Conservation (phyloP, 345 rosid genomes). For the Populus simonii region DNA sequence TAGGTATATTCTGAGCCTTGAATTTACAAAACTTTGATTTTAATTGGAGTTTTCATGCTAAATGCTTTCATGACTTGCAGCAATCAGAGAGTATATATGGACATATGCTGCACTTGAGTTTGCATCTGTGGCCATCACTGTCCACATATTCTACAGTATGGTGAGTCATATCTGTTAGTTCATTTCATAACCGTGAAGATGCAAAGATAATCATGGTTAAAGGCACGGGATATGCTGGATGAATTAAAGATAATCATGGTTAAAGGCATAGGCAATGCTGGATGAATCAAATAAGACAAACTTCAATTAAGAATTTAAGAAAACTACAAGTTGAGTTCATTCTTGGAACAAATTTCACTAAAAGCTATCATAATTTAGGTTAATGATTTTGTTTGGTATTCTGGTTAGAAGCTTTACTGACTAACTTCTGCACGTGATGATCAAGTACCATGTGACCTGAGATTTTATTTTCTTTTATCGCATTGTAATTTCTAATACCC, state of each 20-base stretch:
- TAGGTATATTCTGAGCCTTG: conserved; percentile 50
- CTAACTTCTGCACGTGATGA: neutral
- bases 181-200: neutral
- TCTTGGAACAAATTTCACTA: neutral
- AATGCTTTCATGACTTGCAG: conserved; percentile 39
- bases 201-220: neutral
- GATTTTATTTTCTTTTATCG: neutral
- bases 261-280: neutral
- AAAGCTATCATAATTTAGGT: neutral
- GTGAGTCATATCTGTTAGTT: conserved; percentile 39
- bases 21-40: neutral
- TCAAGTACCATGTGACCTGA: neutral
- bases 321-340: neutral
- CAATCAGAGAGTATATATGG: conserved; percentile 82
- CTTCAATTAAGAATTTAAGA: neutral
- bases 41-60: neutral
- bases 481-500: neutral
- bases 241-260: too few relatives aligned
- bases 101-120: conserved; percentile 89
- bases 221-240: neutral
- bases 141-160: conserved; percentile 53
- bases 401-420: neutral
- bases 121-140: conserved; percentile 59
- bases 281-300: neutral
- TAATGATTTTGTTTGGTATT: neutral